phyloP scores from a whole-genome alignment of 768 basidiomycete species.

The Pleurotus tuber-regium region DNA sequence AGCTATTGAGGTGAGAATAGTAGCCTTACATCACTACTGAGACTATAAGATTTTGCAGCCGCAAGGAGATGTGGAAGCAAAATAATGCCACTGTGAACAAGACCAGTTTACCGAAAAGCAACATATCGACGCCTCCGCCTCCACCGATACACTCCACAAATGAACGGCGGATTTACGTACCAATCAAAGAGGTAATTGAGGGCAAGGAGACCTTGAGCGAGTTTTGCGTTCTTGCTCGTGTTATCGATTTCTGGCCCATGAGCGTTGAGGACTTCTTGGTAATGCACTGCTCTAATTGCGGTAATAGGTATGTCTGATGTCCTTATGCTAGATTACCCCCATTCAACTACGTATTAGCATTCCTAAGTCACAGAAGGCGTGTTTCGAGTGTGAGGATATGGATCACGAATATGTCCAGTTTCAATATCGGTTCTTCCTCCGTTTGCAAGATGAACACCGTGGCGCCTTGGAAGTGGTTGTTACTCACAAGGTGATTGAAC shows the following conservation, averaged over 20 bases:
- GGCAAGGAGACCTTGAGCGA: constrained; percentile 30
- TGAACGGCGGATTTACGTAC: constrained; percentile 17
- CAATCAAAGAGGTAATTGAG: constrained; percentile 41
- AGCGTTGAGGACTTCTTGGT: constrained; percentile 44
- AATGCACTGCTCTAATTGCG: constrained; percentile 52
- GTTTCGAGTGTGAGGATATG: constrained; percentile 52
- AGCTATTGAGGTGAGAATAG: constrained; percentile 37
- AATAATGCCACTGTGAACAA: background rate
- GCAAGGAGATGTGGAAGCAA: constrained; percentile 27
- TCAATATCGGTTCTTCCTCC: constrained; percentile 47
- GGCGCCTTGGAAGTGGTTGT: constrained; percentile 42
- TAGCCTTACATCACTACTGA: background rate
- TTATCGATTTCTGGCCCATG: constrained; percentile 55
- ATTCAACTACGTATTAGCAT: constrained; percentile 35
- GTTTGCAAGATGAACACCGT: constrained; percentile 49
- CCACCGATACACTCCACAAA: background rate
- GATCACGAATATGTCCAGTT: constrained; percentile 47
- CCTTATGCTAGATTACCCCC: background rate
- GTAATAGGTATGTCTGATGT: constrained; percentile 38
- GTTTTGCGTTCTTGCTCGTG: constrained; percentile 46
- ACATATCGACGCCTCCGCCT: background rate
- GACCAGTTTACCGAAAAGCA: background rate
- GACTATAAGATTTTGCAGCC: constrained; percentile 17
- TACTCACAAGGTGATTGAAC: constrained; percentile 39
- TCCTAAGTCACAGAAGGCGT: constrained; percentile 37